Evolutionary conservation across 1,139 yeast species (phyloP).

Genomic region (Yamadazyma dushanensis): DNA sequence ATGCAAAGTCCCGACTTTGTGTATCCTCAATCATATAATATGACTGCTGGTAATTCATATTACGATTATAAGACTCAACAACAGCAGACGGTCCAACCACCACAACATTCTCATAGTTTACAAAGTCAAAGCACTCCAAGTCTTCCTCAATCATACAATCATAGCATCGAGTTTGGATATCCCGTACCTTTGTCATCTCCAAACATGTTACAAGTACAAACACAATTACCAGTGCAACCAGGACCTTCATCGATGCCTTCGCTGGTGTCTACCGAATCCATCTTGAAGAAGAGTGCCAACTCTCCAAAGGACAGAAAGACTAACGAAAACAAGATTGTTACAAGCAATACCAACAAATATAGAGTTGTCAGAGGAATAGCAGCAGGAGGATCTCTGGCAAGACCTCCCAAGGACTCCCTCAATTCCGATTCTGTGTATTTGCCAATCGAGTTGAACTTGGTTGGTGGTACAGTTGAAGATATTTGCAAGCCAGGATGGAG

Average conservation of each 20-base stretch:
- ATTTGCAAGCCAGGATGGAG: conserved; percentile 55
- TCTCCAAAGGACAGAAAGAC: conserved; percentile 10
- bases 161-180: background rate
- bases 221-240: conserved; percentile 1
- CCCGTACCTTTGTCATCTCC: conserved; percentile 1
- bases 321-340: conserved; percentile 16
- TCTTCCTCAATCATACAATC: conserved; percentile 1
- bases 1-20: conserved; percentile 15
- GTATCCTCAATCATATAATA: conserved; percentile 12
- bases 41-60: conserved; percentile 12
- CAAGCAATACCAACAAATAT: conserved; percentile 21
- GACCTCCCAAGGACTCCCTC: conserved; percentile 51
- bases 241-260: conserved; percentile 3
- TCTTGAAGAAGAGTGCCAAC: conserved; percentile 1
- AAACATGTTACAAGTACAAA: conserved; percentile 3
- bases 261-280: conserved; percentile 2
- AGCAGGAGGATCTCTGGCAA: conserved; percentile 57
- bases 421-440: conserved; percentile 33
- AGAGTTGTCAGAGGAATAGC: conserved; percentile 56
- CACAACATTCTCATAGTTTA: background rate
- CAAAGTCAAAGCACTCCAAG: conserved; percentile 3
- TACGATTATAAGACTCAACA: conserved; percentile 11
- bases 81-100: conserved; percentile 1
- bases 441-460: conserved; percentile 48
- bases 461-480: conserved; percentile 46